Percentiles rank a stretch among this genome's conserved stretches.
phyloP scores from a whole-genome alignment of 106 monocot species.

The Narthecium ossifragum region DNA sequence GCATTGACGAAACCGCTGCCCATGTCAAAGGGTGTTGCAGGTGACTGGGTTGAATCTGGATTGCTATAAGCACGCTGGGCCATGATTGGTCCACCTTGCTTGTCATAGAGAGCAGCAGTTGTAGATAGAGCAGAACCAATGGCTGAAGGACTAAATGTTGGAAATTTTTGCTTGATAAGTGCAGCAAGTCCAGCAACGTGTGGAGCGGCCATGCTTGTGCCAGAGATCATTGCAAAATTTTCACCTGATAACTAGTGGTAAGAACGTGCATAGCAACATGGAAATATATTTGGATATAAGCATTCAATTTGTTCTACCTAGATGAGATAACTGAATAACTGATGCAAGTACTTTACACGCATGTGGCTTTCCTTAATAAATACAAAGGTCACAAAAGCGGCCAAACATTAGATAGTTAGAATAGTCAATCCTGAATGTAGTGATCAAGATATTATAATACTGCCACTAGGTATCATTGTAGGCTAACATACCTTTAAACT shows the following conservation, averaged over 20 bases:
- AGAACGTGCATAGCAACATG: not conserved
- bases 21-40: conserved; percentile 99
- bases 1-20: conserved; percentile 94
- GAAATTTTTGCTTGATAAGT: conserved; percentile 87
- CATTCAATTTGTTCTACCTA: no score
- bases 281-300: no score
- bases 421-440: no score
- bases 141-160: conserved; percentile 75
- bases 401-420: no score
- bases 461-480: no score
- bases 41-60: conserved; percentile 58
- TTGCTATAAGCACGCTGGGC: conserved; percentile 67
- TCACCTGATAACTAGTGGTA: conserved; percentile 47
- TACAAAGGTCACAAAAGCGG: not conserved
- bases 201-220: conserved; percentile 98
- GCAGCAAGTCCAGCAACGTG: conserved; percentile 95
- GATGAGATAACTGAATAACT: no score
- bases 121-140: conserved; percentile 85
- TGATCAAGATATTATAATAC: no score
- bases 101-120: conserved; percentile 63
- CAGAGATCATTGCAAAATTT: conserved; percentile 91
- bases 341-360: no score
- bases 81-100: conserved; percentile 80
- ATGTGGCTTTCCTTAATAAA: no score
- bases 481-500: conserved; percentile 67